Evolutionary conservation across 1,284 basidiomycete genomes (phyloP), one percentile per base, ranked within the genome.

Genomic region (Amylostereum chailletii): DNA sequence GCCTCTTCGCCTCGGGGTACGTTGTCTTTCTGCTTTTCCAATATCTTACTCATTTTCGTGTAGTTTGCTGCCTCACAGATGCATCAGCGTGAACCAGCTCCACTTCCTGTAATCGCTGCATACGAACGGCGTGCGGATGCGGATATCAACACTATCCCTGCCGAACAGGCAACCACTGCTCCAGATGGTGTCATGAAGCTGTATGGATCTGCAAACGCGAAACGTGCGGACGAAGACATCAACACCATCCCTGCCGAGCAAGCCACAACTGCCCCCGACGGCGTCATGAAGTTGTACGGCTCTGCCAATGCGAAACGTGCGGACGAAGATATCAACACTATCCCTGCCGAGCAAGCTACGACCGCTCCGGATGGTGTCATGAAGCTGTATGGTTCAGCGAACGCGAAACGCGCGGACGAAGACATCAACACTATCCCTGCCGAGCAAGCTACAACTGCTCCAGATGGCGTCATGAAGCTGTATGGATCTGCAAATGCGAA

Each of bases 71-170:
- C 27, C 27, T 26, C 42, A 55, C 39, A 51, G 41, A 33, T 58
- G 5, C 41, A 55, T 38, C 51, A 44, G 39, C 70, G 69, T 50
- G 62, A 60, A 43, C 59, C 65, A 37, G 65, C 65, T 47, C 68
- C 71, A 29, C 62, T 77, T 45, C 65, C 74, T 47, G 70, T 68
- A 34, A 76, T 79, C 55, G 64, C 63, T 30, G 71, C 71, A 29
- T 79, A 77, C 60, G 47, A 50, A 53, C 42, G 46, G 57, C 34
- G 54, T 31, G 11, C 10, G 7, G 32, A 34, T 26, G 19, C 33
- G 4, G 40, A 50, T 29, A 11, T 51, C 37, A 46, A 34, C 57
- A 47, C 45, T 49, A 55, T 42, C 26, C 49, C 45, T n/a, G 49
- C 49, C 0, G 49, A 50, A 29, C 3, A 3, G 2, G 29, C 53